Conservation (phyloP, 169 alveolate genomes). For the Perkinsus marinus region DNA sequence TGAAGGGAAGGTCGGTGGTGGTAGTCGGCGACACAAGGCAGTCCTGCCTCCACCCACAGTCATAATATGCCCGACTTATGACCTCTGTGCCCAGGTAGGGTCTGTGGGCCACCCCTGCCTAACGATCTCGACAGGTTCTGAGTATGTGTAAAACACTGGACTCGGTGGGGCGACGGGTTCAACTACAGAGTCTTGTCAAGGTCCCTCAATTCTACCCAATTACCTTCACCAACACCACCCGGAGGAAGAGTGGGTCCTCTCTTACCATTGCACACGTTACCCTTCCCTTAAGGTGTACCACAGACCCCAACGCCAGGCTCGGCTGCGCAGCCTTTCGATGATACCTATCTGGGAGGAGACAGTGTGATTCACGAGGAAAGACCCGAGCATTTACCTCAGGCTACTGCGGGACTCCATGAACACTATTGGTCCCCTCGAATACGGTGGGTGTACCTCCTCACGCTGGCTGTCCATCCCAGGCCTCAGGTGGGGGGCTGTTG, state of each 20-base stretch:
- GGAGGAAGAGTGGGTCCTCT: neutral
- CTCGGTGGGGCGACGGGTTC: neutral
- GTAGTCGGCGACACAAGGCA: neutral
- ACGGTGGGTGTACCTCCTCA: neutral
- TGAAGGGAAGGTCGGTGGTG: neutral
- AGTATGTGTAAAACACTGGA: neutral
- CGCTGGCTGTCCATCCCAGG: neutral
- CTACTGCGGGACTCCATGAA: neutral
- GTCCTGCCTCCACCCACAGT: neutral
- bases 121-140: neutral
- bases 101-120: neutral
- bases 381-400: neutral
- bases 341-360: neutral
- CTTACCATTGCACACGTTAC: neutral
- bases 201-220: neutral
- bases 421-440: neutral
- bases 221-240: neutral
- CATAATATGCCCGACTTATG: neutral
- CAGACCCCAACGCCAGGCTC: neutral
- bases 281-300: neutral
- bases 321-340: neutral
- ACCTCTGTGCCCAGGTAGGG: neutral
- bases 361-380: neutral
- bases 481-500: neutral
- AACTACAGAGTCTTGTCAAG: neutral